Evolutionary conservation across 352 stramenopile species (phyloP).

Genomic region (Peronosclerospora sorghi): DNA sequence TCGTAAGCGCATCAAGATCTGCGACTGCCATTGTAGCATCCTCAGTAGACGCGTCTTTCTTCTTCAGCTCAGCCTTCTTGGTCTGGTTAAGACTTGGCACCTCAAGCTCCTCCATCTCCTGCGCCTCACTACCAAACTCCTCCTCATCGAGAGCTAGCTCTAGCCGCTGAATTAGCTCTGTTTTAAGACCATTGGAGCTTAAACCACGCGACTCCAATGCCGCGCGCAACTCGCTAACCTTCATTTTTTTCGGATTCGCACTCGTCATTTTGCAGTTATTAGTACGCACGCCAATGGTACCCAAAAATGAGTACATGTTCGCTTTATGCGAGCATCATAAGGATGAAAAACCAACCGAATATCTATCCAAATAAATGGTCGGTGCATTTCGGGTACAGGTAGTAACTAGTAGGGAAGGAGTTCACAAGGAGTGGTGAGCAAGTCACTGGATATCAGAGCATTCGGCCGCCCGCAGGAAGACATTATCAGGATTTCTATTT

Average conservation of each 20-base stretch:
- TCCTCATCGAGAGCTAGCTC: conserved; percentile 82
- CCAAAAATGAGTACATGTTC: too few species aligned
- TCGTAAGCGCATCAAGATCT: conserved; percentile 11
- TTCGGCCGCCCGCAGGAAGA: too few species aligned
- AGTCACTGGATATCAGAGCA: too few species aligned
- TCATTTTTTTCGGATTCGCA: conserved; percentile 87
- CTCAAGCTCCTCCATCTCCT: conserved; percentile 56
- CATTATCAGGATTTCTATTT: too few species aligned
- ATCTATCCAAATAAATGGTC: too few species aligned
- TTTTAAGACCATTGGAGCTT: conserved; percentile 81
- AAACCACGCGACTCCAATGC: conserved; percentile 71
- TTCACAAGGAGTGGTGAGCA: too few species aligned
- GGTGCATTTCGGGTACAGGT: too few species aligned
- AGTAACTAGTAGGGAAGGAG: too few species aligned
- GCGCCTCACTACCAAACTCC: conserved; percentile 70
- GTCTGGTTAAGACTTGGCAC: conserved; percentile 29
- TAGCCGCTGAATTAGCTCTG: conserved; percentile 82
- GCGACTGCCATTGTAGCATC: background rate
- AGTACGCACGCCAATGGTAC: too few species aligned
- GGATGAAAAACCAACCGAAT: too few species aligned
- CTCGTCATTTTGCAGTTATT: conserved; percentile 24
- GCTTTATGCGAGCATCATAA: too few species aligned
- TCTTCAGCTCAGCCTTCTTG: conserved; percentile 20
- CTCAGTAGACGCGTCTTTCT: conserved; percentile 10
- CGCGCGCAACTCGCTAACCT: conserved; percentile 80